Conservation (phyloP, 208 protist species). For the Wallacemonas collosoma region DNA sequence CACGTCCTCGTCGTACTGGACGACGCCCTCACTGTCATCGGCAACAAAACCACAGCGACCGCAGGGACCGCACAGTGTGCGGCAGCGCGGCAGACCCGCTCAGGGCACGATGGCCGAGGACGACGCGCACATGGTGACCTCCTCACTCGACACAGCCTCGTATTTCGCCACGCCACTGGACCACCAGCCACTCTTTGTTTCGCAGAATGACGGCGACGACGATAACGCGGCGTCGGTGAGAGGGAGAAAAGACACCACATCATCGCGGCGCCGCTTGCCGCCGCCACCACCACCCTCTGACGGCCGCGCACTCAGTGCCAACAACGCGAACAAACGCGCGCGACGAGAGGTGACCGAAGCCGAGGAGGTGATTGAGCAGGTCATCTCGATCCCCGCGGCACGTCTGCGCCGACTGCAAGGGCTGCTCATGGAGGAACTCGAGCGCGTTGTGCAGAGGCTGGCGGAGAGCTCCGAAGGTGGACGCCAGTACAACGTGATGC, state of each 20-base stretch:
- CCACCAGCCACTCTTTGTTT: conserved; percentile 5
- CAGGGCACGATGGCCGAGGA: background rate
- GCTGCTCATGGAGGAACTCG: conserved; percentile 58
- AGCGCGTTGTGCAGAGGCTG: conserved; percentile 71
- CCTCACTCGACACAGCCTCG: conserved; percentile 15
- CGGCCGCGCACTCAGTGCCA: too few relatives aligned
- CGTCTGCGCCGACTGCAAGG: conserved; percentile 55
- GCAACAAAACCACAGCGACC: background rate
- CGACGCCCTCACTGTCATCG: conserved; percentile 5
- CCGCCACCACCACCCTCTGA: too few relatives aligned
- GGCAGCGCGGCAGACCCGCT: too few relatives aligned
- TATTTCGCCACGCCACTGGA: conserved; percentile 16
- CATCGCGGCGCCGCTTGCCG: too few relatives aligned
- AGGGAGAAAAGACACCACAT: background rate
- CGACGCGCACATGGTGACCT: conserved; percentile 6
- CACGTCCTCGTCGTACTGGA: conserved; percentile 24
- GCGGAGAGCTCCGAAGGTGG: conserved; percentile 73
- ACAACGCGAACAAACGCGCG: background rate
- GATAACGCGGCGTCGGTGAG: background rate
- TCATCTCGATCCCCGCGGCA: conserved; percentile 36
- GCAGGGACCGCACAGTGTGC: too few relatives aligned
- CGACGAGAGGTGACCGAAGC: background rate
- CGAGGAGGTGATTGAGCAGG: conserved; percentile 1
- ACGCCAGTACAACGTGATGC: conserved; percentile 86
- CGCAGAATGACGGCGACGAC: background rate